Evolutionary conservation across 176 grass and related monocot species (phyloP), one percentile per base, ranked within the genome.

Genomic region (Carex littledalei): DNA sequence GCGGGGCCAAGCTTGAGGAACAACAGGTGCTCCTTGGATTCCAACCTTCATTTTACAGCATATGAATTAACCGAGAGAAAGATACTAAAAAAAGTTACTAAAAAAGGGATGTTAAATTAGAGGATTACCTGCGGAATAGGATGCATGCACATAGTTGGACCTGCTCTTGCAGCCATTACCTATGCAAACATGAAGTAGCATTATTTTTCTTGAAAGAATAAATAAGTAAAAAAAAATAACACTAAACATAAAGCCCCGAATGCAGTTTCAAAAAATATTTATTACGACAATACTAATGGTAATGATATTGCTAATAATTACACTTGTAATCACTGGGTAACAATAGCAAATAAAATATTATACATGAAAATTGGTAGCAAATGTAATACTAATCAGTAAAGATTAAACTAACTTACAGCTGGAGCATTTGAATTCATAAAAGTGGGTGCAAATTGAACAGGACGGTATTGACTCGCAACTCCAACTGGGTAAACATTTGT

Each of bases 11-110:
- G 74, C 74, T 78, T 78, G 74, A 57, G 81, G 49, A 53, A 83
- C n/a, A 63, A 65, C 41, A 52, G 81, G 24, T 17, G 81, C 62
- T 83, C 81, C 81, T 83, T 83, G 81, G 55, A 83, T 68, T 83
- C 62, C 60, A 83, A 63, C 63, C 81, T 83, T 49, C 16, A 67
- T 17, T 52, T 64, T 50, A 13, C 24, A 83, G 50, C 41, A 35
- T 53, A 52, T 18, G 24, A 55, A 53, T 68, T 13, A 83, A 24
- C 37, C 3, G 34, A 50, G 7, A 83, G 64, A 67, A 50, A 83
- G 67, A 1, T 29, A 35, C 53, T 29, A 67, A n/a, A 34, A 83
- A 52, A 53, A 37, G 24, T 24, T 52, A 55, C 7, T 49, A 29
- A 55, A 17, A 17, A 10, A 83, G 52, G 61, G 20, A 52, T 67